A percentile compares a stretch with the other conserved stretches of the same genome.
Conservation (phyloP, 129 eudicot genomes). For the Chrysanthemum makinoi region DNA sequence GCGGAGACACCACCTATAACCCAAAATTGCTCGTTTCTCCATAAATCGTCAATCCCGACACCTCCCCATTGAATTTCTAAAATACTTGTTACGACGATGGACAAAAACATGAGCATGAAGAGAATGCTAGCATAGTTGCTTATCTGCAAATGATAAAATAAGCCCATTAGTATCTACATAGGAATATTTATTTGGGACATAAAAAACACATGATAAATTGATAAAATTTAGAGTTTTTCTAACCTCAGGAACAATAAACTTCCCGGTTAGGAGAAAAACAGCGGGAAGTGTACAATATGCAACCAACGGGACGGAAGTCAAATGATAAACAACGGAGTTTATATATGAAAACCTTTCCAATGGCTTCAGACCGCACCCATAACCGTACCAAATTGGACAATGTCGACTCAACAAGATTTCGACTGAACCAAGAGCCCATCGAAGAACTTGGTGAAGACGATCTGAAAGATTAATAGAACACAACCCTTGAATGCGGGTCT, state of each 20-base stretch:
- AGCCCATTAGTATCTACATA: no score
- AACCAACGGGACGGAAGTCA: conserved; percentile 79
- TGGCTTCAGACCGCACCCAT: conserved; percentile 80
- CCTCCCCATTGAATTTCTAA: conserved; percentile 84
- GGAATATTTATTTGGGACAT: no score
- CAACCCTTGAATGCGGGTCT: conserved; percentile 83
- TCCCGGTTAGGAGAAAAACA: conserved; percentile 82
- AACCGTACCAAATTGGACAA: conserved; percentile 90
- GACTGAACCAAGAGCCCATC: conserved; percentile 94
- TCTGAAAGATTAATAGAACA: conserved; percentile 88
- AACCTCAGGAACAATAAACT: conserved; percentile 93
- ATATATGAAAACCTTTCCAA: conserved; percentile 82
- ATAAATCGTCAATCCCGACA: conserved; percentile 62
- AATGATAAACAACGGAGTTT: conserved; percentile 74
- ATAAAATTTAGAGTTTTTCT: not conserved
- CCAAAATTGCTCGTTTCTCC: conserved; percentile 92
- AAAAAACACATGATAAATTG: not conserved
- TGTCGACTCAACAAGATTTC: conserved; percentile 83
- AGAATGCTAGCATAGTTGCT: conserved; percentile 74
- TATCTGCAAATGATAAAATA: conserved; percentile 36
- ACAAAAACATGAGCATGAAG: conserved; percentile 68
- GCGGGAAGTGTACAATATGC: conserved; percentile 85
- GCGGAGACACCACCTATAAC: conserved; percentile 75
- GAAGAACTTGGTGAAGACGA: conserved; percentile 90
- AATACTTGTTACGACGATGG: conserved; percentile 67